Evolutionary conservation across 228 moss, liverwort and hornwort genomes (phyloP).

Genomic region (Sphagnum fallax): DNA sequence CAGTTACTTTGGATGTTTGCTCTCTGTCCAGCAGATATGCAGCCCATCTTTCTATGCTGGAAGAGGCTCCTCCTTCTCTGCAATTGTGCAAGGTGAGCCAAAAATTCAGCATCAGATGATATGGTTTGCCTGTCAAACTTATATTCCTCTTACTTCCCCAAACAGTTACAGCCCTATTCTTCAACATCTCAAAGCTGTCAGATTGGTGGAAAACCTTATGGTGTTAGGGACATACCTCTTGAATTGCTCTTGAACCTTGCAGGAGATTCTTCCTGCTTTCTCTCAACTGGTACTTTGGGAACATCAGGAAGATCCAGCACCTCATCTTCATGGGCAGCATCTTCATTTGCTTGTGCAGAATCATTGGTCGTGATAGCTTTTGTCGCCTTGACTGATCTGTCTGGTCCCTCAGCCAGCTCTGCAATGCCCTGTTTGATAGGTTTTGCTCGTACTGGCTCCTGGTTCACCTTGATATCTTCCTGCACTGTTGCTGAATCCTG

Average conservation of each 20-base stretch:
- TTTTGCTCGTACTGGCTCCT: neutral
- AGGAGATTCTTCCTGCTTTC: slow-evolving; percentile 34
- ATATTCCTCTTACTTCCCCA: neutral
- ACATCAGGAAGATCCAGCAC: slow-evolving; percentile 72
- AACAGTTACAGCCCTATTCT: neutral
- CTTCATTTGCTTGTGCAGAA: slow-evolving; percentile 21
- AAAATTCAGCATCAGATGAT: neutral
- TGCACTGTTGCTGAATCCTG: slow-evolving; percentile 19
- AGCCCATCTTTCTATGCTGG: neutral
- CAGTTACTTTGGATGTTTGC: too few relatives aligned
- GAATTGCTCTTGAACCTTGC: slow-evolving; percentile 35
- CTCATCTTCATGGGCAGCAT: slow-evolving; percentile 46
- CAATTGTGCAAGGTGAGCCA: neutral
- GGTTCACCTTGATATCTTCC: slow-evolving; percentile 29
- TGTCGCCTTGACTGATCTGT: slow-evolving; percentile 3
- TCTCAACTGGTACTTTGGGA: slow-evolving; percentile 57
- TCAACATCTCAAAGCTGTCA: neutral
- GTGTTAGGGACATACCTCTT: slow-evolving; percentile 26
- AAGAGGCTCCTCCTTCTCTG: neutral
- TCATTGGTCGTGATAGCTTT: neutral
- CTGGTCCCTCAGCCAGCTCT: slow-evolving; percentile 46
- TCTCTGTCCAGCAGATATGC: neutral
- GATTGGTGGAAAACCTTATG: neutral
- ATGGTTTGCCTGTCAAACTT: neutral
- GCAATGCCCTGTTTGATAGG: slow-evolving; percentile 5